Evolutionary conservation across 2,329 filamentous ascomycete genomes (phyloP).

Genomic region (Penicillium frequentans): DNA sequence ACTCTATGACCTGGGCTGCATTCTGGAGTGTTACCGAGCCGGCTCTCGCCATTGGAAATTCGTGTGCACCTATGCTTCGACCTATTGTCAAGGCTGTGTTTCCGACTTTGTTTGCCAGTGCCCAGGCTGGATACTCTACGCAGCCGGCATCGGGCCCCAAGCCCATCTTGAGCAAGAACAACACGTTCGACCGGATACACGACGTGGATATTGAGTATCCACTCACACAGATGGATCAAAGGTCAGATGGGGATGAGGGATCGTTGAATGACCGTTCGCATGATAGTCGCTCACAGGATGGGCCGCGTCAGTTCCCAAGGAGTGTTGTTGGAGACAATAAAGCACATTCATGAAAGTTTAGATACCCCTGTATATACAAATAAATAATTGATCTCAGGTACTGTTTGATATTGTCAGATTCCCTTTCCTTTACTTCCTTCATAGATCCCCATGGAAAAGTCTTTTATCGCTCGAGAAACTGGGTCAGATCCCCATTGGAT

Average conservation of each 20-base stretch:
- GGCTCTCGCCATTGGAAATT: constrained; percentile 22
- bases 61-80: constrained; percentile 26
- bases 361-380: not conserved
- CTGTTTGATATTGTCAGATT: not conserved
- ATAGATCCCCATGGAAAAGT: no score
- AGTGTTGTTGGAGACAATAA: not conserved
- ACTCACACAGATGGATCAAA: constrained; percentile 3
- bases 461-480: no score
- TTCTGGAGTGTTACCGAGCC: constrained; percentile 30
- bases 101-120: constrained; percentile 11
- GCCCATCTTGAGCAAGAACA: constrained; percentile 4
- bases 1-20: constrained; percentile 23
- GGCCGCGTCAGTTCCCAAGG: not conserved
- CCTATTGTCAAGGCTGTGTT: constrained; percentile 20
- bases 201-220: constrained; percentile 15
- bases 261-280: constrained; percentile 10
- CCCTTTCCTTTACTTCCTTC: not conserved
- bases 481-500: no score
- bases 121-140: not conserved
- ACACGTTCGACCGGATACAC: constrained; percentile 1
- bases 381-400: not conserved
- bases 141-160: not conserved
- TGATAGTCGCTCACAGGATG: constrained; percentile 5
- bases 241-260: not conserved
- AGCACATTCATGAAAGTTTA: not conserved